phyloP scores from a whole-genome alignment of 768 basidiomycete genomes.

The Podaxis sp. region DNA sequence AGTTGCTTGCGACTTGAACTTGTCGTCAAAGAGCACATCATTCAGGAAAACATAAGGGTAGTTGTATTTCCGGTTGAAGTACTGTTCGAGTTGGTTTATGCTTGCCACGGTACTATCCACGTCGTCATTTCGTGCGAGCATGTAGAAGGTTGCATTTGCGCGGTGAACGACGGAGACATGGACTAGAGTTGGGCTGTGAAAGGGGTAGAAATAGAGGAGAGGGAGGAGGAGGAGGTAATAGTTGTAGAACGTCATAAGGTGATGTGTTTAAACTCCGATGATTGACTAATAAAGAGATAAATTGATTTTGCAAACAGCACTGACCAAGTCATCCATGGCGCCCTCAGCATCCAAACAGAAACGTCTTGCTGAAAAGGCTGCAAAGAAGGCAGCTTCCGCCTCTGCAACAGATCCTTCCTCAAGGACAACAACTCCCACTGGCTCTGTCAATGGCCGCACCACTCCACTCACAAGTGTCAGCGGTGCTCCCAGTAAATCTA shows the following conservation, averaged over 20 bases:
- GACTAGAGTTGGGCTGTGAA: neutral
- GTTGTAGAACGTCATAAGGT: neutral
- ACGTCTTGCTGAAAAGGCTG: constrained; percentile 91
- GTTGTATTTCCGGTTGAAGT: constrained; percentile 72
- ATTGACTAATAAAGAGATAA: neutral
- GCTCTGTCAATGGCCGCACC: constrained; percentile 58
- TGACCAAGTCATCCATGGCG: constrained; percentile 41
- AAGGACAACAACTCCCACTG: constrained; percentile 49
- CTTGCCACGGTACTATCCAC: constrained; percentile 54
- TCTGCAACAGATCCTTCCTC: neutral
- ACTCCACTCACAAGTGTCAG: constrained; percentile 85
- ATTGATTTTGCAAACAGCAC: constrained; percentile 10
- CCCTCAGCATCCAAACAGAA: constrained; percentile 89
- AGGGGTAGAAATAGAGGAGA: neutral
- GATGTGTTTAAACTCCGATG: constrained; percentile 8
- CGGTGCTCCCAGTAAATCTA: constrained; percentile 72
- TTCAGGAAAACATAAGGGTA: constrained; percentile 93
- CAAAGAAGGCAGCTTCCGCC: constrained; percentile 48
- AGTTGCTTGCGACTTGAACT: constrained; percentile 59
- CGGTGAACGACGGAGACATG: neutral
- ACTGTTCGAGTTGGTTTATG: constrained; percentile 72
- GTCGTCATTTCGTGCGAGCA: constrained; percentile 65
- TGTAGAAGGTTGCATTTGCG: constrained; percentile 36
- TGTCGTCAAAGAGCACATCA: constrained; percentile 71
- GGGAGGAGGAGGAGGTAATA: neutral